Conservation (phyloP, 2,329 filamentous ascomycete genomes). For the Epichloe scottii region DNA sequence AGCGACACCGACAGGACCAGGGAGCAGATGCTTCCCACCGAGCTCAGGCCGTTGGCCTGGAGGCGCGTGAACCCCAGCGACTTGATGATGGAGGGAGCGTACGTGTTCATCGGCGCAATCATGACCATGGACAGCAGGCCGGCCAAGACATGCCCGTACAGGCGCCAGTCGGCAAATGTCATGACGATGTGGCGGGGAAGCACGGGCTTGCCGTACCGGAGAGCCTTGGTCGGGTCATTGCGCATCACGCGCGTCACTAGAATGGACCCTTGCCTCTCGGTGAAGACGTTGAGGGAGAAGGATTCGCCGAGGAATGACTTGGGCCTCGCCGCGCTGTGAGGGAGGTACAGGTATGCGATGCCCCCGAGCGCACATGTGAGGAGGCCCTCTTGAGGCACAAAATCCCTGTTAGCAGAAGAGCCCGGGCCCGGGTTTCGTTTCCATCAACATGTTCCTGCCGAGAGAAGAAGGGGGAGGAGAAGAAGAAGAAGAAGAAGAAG, state of each 20-base stretch:
- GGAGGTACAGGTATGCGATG: conserved; percentile 16
- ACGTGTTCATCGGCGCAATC: conserved; percentile 19
- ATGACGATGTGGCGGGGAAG: conserved; percentile 12
- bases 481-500: no score
- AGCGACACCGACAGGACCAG: conserved; percentile 15
- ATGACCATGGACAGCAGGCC: conserved; percentile 19
- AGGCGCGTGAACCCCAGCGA: conserved; percentile 14
- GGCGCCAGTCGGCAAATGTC: conserved; percentile 16
- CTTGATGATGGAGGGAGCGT: conserved; percentile 19
- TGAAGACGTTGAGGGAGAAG: conserved; percentile 11
- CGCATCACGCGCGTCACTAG: conserved; percentile 17
- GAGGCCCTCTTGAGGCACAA: conserved; percentile 12
- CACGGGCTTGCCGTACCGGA: conserved; percentile 13
- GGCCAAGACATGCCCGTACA: conserved; percentile 16
- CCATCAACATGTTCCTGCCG: no score
- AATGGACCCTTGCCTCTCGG: conserved; percentile 13
- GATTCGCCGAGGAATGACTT: conserved; percentile 15
- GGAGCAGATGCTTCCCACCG: conserved; percentile 15
- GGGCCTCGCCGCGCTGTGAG: conserved; percentile 13
- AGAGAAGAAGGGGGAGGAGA: no score
- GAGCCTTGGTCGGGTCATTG: conserved; percentile 18
- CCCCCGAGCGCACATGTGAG: conserved; percentile 14
- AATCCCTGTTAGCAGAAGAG: no score
- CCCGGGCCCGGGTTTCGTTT: no score
- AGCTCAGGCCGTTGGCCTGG: conserved; percentile 18